phyloP scores from a whole-genome alignment of 1,139 yeast genomes.

The Kazachstania sp. region DNA sequence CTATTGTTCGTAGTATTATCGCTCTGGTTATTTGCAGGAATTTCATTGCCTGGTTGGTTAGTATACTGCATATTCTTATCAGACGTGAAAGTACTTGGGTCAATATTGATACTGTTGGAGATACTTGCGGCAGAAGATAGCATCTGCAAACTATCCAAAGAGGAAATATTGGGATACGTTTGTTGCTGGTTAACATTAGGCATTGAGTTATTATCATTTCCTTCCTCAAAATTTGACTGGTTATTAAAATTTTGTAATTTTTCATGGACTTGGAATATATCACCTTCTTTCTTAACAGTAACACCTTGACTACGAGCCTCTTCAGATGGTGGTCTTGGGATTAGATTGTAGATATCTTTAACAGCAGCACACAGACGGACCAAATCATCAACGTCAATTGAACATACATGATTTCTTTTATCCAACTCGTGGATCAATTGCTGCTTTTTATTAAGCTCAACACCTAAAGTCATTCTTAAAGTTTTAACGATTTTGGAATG shows the following conservation, averaged over 20 bases:
- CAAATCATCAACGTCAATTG: conserved; percentile 11
- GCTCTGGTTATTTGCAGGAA: background rate
- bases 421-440: conserved; percentile 15
- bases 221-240: background rate
- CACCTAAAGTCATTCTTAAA: conserved; percentile 17
- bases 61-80: background rate
- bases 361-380: conserved; percentile 11
- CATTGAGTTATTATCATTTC: background rate
- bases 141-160: conserved; percentile 14
- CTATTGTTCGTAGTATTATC: background rate
- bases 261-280: background rate
- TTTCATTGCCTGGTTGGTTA: background rate
- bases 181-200: background rate
- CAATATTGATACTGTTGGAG: conserved; percentile 10
- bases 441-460: conserved; percentile 13
- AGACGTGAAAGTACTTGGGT: conserved; percentile 4
- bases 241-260: background rate
- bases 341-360: conserved; percentile 4
- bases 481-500: conserved; percentile 17
- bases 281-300: background rate
- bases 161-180: conserved; percentile 1
- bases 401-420: conserved; percentile 12
- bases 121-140: conserved; percentile 17
- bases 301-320: background rate
- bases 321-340: conserved; percentile 1